Percentiles rank a stretch among this genome's conserved stretches.
phyloP scores from a whole-genome alignment of 2,329 filamentous ascomycete genomes.

The Rhynchosporium secalis region DNA sequence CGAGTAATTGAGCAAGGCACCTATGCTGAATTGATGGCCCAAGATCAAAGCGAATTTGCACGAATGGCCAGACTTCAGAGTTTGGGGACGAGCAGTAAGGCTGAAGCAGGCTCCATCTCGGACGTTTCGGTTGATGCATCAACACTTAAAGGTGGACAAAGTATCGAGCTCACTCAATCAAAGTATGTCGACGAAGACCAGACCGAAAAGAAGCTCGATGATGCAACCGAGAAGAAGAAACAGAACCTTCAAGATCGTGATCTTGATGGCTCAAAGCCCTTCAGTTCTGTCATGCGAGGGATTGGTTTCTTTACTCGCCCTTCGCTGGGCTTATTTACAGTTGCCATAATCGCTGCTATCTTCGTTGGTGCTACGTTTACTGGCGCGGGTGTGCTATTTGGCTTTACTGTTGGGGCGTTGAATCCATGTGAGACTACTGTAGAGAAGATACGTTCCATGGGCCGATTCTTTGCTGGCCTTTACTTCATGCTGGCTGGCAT shows the following conservation, averaged over 20 bases:
- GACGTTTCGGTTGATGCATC: constrained; percentile 16
- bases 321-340: constrained; percentile 1
- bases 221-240: not conserved
- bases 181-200: not conserved
- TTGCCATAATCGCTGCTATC: constrained; percentile 5
- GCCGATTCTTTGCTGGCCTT: constrained; percentile 5
- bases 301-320: constrained; percentile 6
- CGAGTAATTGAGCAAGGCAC: constrained; percentile 73
- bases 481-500: constrained; percentile 12
- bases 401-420: constrained; percentile 5
- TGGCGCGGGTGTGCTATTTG: constrained; percentile 10
- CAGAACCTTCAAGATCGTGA: not conserved
- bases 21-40: constrained; percentile 66
- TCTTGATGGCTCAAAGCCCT: not conserved
- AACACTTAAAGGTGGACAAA: constrained; percentile 9
- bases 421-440: constrained; percentile 8
- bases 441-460: constrained; percentile 4
- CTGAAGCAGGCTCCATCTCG: constrained; percentile 14
- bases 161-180: not conserved
- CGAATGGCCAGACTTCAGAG: constrained; percentile 44
- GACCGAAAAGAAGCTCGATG: not conserved
- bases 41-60: constrained; percentile 51
- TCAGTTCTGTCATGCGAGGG: constrained; percentile 3
- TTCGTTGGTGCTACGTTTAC: constrained; percentile 12
- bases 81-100: constrained; percentile 23